Evolutionary conservation across 306 rosid species (phyloP).

Genomic region (Pterocarpus macrocarpus): DNA sequence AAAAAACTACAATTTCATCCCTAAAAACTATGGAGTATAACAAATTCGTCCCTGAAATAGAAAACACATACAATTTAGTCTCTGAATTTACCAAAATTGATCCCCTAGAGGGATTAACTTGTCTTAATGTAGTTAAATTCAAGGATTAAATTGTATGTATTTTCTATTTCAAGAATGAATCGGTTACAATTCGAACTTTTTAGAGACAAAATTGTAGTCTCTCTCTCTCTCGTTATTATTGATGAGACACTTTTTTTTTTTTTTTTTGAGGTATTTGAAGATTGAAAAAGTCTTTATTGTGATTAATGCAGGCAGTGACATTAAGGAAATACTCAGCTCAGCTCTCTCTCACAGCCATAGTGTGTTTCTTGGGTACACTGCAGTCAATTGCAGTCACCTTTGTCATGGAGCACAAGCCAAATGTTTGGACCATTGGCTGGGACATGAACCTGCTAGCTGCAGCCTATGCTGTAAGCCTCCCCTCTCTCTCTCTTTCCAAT

Average conservation of each 20-base stretch:
- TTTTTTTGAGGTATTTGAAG: not conserved
- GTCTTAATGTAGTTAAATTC: too few species aligned
- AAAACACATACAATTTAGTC: too few species aligned
- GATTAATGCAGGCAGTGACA: slow-evolving; percentile 67
- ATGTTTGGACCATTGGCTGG: slow-evolving; percentile 93
- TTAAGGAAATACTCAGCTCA: slow-evolving; percentile 78
- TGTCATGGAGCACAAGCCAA: slow-evolving; percentile 68
- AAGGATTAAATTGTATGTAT: too few species aligned
- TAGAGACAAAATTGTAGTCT: too few species aligned
- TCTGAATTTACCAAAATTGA: too few species aligned
- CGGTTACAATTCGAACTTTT: too few species aligned
- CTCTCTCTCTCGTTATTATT: too few species aligned
- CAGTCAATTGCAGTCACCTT: slow-evolving; percentile 82
- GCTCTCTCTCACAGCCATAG: slow-evolving; percentile 86
- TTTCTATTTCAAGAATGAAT: too few species aligned
- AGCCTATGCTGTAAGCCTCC: slow-evolving; percentile 78
- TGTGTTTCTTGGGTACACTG: slow-evolving; percentile 80
- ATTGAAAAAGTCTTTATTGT: slow-evolving; percentile 4
- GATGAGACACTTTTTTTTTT: not conserved
- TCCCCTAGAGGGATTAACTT: too few species aligned
- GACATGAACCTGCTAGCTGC: slow-evolving; percentile 90
- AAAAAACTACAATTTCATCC: too few species aligned
- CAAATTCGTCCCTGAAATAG: too few species aligned
- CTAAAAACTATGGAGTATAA: too few species aligned
- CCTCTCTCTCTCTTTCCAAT: not conserved